Base-by-base conservation (phyloP, 495 filamentous ascomycete genomes). In the Podospora fimiseda region DNA sequence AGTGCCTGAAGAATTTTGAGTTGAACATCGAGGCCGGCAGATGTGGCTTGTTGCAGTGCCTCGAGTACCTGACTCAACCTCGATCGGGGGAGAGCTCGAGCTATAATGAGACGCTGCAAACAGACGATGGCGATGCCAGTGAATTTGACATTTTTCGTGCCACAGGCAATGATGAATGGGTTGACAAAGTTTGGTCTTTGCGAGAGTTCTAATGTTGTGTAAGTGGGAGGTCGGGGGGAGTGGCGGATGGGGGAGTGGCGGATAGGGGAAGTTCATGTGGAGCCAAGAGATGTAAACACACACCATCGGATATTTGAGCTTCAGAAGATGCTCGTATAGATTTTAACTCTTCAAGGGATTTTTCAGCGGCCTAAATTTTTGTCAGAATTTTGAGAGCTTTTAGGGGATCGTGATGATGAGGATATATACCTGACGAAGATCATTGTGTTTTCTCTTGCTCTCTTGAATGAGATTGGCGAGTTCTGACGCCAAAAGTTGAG, bases 1-100 rank as follows among this genome's bases (percentile, higher is more conserved):
- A 98, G 72, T 0, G 90, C 88, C 65, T 98, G 93, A 15, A 98
- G 74, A 23, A 97, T 94, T 70, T 96, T 98, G 46, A 98, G 80
- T 60, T 98, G 93, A 2, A 96, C 85, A 66, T 98, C 94, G 44
- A 94, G 79, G 27, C 85, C 90, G 78, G 69, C 60, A 20, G 60
- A 69, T 2, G 87, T 85, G 46, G 86, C 89, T 61, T 96, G 90
- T 60, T 84, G 83, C 55, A 98, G 75, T 1, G 90, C 90, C 47
- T 90, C 85, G 11, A 98, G 74, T 22, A 95, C 87, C 58, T 94
- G 90, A 60, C 82, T 83, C 47, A 98, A 69, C 51, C 87, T 74
- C 7, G 79, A 74, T 53, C 78, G 81, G 5, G 93, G 85, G 47
- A 97, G 69, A 8, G 83, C 89, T 53, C 82, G 80, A 21, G 86